Evolutionary conservation across 495 filamentous ascomycete genomes (phyloP).

Genomic region (Glonium stellatum): DNA sequence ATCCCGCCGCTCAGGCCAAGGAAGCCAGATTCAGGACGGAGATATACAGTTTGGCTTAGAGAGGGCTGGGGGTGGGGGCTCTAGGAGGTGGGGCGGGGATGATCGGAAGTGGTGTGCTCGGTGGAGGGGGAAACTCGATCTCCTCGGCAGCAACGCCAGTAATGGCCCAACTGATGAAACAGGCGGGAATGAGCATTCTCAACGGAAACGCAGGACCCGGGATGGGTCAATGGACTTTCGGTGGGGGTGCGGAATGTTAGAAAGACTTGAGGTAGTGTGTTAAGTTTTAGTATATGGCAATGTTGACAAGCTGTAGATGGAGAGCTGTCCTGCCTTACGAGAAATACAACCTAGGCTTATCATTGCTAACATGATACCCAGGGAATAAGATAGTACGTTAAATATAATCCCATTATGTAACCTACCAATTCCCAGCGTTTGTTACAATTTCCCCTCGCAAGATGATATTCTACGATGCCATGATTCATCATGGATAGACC

Average conservation of each 20-base stretch:
- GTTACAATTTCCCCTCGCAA: no score
- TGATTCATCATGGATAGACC: no score
- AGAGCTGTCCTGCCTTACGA: no score
- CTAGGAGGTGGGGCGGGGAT: not conserved
- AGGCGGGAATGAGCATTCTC: not conserved
- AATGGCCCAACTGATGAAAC: not conserved
- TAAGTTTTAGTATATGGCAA: no score
- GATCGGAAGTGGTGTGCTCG: not conserved
- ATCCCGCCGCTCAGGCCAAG: not conserved
- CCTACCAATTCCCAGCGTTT: no score
- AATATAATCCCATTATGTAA: no score
- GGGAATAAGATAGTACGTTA: no score
- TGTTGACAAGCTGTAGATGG: no score
- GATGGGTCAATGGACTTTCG: not conserved
- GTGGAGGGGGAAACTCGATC: not conserved
- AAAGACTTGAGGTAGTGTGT: no score
- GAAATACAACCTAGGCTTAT: no score
- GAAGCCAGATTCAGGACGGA: not conserved
- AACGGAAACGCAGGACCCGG: not conserved
- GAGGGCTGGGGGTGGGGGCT: not conserved
- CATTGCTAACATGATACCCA: no score
- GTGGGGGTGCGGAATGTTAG: not conserved
- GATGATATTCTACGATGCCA: no score
- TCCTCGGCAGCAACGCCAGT: not conserved
- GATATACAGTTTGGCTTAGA: not conserved